Evolutionary conservation across 805 yeast genomes (phyloP), one percentile per base, ranked within the genome.

Genomic region (Myxozyma monticola): DNA sequence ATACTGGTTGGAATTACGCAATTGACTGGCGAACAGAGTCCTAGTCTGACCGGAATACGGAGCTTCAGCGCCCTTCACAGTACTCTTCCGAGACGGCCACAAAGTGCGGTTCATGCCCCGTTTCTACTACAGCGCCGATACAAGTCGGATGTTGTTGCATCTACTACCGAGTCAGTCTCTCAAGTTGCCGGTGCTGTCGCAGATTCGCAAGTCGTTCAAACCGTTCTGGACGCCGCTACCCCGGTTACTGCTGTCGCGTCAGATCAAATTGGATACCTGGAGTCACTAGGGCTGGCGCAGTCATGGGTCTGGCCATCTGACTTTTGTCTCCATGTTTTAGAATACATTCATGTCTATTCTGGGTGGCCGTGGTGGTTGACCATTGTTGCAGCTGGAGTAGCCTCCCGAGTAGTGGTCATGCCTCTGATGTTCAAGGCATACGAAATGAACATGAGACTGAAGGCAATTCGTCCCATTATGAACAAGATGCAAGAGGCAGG

Each of bases 281-380:
- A 86, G 60, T 84, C 95, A 18, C 79, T 89, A 37, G 98, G 98
- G 0, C 70, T 93, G 40, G 96, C 90, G 3, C 84, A 85, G 60
- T 80, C 89, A 9, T 88, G 86, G 84, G 72, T 76, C 72, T 84
- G 88, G 88, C 96, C 97, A 12, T 79, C 95, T 7, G 91, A 88
- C 49, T 56, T 88, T 4, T 73, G 89, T 58, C 95, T 88, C 64
- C 81, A 82, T 57, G 57, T 81, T n/a, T 70, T 93, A 60, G 99
- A 93, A 68, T 68, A 74, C 38, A 80, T 83, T 6, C 96, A 93
- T 63, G 95, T 88, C 8, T 80, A 80, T 64, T 77, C 90, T 0
- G 98, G 97, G 0, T 65, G 89, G 57, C 97, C 98, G 34, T 93
- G 99, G 99, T 93, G 98, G 98, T 88, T 84, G 10, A 81, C 96